Base-by-base conservation (phyloP, 2,329 filamentous ascomycete species). In the Ophiostoma sp. region DNA sequence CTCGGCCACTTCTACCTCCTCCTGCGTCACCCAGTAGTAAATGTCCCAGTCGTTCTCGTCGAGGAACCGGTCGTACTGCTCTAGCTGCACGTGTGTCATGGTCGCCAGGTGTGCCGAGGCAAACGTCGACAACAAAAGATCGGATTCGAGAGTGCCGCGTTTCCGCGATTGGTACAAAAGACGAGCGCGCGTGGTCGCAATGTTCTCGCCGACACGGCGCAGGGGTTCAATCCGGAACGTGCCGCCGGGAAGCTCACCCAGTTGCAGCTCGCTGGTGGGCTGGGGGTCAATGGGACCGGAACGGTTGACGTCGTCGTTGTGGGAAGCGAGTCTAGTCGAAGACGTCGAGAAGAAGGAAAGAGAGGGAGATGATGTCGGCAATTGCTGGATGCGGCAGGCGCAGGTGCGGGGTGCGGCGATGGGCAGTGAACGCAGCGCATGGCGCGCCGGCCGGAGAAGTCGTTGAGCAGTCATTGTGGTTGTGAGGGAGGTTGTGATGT, bases 11-110 rank as follows among this genome's bases (percentile, higher is more conserved):
- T 50, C 61, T 12, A 36, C 69, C 76, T 84, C 81, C 71, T 94
- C 90, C 83, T 99, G 96, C 19, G 96, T 99, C 3, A 93, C 94
- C 96, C 96, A 99, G 87, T 99, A 99, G 87, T 99, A 99, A 75
- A 99, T 98, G 82, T 99, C 96, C 96, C 96, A 99, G 85, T 99
- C 96, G 83, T 99, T 99, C 84, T 99, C 96, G 83, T 99, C 96
- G 73, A 99, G 90, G 85, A 99, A 97, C 36, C 88, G 85, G 82
- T 98, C 95, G 85, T 96, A 98, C 82, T 97, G 89, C 78, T 88
- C 83, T 78, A 98, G 90, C 80, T 97, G 92, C 69, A 86, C 82
- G 6, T 85, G 82, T 0, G 88, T 89, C 93, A 99, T 97, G 75
- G 84, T 85, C 59, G 87, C 85, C 28, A 99, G 90, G 82, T 97